Evolutionary conservation across 495 filamentous ascomycete genomes (phyloP).

Genomic region (Acidomyces sp.): DNA sequence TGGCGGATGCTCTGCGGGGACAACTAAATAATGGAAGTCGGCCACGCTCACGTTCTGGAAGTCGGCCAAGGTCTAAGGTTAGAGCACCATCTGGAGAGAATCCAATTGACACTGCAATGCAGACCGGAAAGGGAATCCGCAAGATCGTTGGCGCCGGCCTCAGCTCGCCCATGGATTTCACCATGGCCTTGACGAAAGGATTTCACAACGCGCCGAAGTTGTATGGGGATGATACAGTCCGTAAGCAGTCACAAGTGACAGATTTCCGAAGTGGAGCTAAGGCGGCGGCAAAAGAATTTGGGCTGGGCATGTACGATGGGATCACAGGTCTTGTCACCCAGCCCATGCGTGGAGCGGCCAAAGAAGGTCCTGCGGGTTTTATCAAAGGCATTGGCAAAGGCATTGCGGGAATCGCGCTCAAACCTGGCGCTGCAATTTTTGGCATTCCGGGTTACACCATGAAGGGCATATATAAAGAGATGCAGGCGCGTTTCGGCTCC

Average conservation of each 20-base stretch:
- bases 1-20: conserved; percentile 11
- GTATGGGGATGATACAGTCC: conserved; percentile 64
- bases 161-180: conserved; percentile 67
- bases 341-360: conserved; percentile 50
- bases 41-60: conserved; percentile 11
- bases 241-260: conserved; percentile 55
- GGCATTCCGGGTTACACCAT: conserved; percentile 59
- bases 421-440: conserved; percentile 55
- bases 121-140: conserved; percentile 48
- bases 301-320: conserved; percentile 39
- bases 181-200: conserved; percentile 62
- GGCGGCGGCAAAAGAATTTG: conserved; percentile 26
- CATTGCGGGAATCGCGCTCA: conserved; percentile 56
- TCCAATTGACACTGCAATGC: conserved; percentile 40
- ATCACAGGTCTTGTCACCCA: conserved; percentile 62
- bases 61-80: neutral
- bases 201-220: conserved; percentile 75
- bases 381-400: conserved; percentile 66
- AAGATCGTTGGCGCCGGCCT: conserved; percentile 59
- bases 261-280: conserved; percentile 53
- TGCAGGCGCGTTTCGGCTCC: conserved; percentile 48
- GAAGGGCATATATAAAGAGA: conserved; percentile 61
- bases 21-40: neutral
- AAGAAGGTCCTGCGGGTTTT: conserved; percentile 55
- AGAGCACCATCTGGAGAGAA: neutral